Evolutionary conservation across 1,284 basidiomycete genomes (phyloP), one percentile per base, ranked within the genome.

Genomic region (Papiliotrema nemorosa): DNA sequence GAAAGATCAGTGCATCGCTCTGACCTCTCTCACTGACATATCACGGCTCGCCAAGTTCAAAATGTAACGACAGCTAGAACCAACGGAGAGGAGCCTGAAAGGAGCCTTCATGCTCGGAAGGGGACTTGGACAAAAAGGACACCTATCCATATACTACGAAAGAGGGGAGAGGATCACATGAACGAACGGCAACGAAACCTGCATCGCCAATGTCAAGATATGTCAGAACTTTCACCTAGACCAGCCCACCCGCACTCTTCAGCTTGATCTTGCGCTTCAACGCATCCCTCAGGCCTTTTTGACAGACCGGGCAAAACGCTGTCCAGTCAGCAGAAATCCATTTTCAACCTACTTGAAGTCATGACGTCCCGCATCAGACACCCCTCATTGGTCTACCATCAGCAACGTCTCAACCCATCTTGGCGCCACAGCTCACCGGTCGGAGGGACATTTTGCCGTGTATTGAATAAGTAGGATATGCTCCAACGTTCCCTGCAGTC

Each of bases 301-400:
- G 69, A 69, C 88, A 91, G 41, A 84, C 84, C 49, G 78, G 81
- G 74, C 88, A 90, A 69, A 90, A 88, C 60, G 83, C 82, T 60
- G 83, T 21, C n/a, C 24, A 6, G 39, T 42, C 34, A 21, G 18
- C 33, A 7, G 5, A 36, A 33, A 18, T 12, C 18, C 10, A 26
- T 27, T 38, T 14, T 12, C 12, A 14, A 60, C 70, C 51, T 47
- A 69, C 68, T 54, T 0, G 67, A 65, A 45, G 67, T 54, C 22
- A 64, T 84, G 43, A 88, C 84, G 42, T 78, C 77, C 26, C 88
- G 84, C 88, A 91, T 90, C 47, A 90, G 80, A 64, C 88, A 90
- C 63, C 83, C 85, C 60, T 88, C 85, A 62, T 90, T 88, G 3
- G 87, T 90, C 33, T 72, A 47, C 16, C 24, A 9, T 33, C 5